Conservation (phyloP, 2,329 filamentous ascomycete genomes). For the Fusarium brachygibbosum region DNA sequence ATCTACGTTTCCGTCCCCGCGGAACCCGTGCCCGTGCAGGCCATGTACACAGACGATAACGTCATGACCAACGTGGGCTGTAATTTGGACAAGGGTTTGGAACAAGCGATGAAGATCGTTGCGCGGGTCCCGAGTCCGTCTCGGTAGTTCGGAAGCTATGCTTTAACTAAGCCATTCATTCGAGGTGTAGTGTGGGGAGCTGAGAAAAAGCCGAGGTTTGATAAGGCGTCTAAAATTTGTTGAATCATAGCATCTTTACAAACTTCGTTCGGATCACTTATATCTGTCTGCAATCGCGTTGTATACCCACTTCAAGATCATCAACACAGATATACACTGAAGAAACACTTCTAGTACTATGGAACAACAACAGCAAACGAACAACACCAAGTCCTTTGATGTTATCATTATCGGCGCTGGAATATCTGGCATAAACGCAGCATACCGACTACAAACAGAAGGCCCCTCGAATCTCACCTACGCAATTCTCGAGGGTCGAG, state of each 20-base stretch:
- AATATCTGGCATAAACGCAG: constrained; percentile 81
- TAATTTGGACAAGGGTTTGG: not conserved
- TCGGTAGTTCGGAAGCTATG: constrained; percentile 30
- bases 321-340: not conserved
- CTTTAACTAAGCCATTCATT: constrained; percentile 18
- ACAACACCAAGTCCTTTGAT: constrained; percentile 54
- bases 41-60: not conserved
- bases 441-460: constrained; percentile 75
- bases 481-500: constrained; percentile 76
- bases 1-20: constrained; percentile 17
- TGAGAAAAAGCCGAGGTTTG: constrained; percentile 5
- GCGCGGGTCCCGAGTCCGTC: constrained; percentile 1
- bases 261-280: not conserved
- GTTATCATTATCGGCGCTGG: constrained; percentile 79
- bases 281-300: not conserved
- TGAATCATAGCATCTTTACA: not conserved
- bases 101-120: not conserved
- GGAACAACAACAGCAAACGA: constrained; percentile 3
- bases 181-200: not conserved
- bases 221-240: not conserved
- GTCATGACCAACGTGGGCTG: constrained; percentile 3
- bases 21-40: no score
- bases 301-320: not conserved
- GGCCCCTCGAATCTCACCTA: constrained; percentile 66
- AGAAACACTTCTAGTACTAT: constrained; percentile 1